Evolutionary conservation across 1,139 yeast genomes (phyloP).

Genomic region (Lizanozyma gosingica): DNA sequence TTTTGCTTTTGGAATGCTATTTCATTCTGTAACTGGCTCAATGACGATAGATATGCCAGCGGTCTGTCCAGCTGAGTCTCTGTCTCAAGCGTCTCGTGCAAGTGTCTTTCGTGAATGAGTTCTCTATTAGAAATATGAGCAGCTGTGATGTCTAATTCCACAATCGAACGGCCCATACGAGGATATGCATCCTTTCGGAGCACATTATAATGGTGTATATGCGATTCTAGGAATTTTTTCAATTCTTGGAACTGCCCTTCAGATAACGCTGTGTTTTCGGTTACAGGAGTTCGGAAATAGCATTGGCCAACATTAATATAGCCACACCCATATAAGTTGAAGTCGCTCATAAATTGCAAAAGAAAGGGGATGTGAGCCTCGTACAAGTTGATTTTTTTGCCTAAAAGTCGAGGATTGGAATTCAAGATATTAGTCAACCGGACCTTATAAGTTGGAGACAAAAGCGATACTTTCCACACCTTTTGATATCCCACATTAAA

Average conservation of each 20-base stretch:
- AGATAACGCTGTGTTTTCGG: slow-evolving; percentile 7
- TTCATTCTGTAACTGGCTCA: not conserved
- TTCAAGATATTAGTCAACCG: slow-evolving; percentile 54
- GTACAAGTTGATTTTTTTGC: slow-evolving; percentile 18
- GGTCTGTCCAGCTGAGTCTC: not conserved
- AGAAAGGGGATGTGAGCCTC: slow-evolving; percentile 78
- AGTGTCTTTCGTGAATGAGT: slow-evolving; percentile 31
- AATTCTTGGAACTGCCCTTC: slow-evolving; percentile 5
- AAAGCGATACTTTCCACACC: slow-evolving; percentile 58
- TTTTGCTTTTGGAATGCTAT: not conserved
- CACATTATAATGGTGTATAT: slow-evolving; percentile 17
- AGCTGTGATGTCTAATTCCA: slow-evolving; percentile 66
- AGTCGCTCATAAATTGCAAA: slow-evolving; percentile 75
- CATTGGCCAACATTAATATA: slow-evolving; percentile 43
- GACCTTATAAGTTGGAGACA: slow-evolving; percentile 53
- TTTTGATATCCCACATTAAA: slow-evolving; percentile 55
- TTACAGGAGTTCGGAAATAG: slow-evolving; percentile 33
- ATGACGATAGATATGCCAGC: not conserved
- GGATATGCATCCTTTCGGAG: slow-evolving; percentile 19
- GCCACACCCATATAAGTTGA: slow-evolving; percentile 76
- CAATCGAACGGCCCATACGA: slow-evolving; percentile 50
- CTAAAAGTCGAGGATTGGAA: slow-evolving; percentile 15
- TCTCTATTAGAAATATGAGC: slow-evolving; percentile 48
- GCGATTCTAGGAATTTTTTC: slow-evolving; percentile 11
- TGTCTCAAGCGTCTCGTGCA: slow-evolving; percentile 24